A percentile compares a stretch with the other conserved stretches of the same genome.
These are phyloP conservation scores for Psilocybe cubensis DNA, from an alignment of 768 basidiomycete genomes.

Conservation along the genomic window DNA sequence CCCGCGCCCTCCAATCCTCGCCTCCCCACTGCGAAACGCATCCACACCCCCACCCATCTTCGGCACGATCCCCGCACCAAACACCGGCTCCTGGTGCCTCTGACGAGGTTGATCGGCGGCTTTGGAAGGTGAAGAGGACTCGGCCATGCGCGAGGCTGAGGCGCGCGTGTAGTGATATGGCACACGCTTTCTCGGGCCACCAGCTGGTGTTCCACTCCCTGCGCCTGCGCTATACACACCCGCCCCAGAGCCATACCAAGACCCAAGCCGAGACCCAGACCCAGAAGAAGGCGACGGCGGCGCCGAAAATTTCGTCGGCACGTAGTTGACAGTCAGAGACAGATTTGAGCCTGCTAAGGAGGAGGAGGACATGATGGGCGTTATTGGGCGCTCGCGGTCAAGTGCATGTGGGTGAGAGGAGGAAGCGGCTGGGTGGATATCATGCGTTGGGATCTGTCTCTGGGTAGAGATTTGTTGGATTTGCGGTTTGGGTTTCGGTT, in stretches of 20 bases:
- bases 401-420: no score
- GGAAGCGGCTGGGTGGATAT: no score
- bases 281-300: slow-evolving; percentile 17
- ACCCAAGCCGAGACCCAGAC: no score
- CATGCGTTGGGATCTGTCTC: no score
- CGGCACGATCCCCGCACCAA: slow-evolving; percentile 39
- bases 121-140: no score
- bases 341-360: slow-evolving; percentile 20
- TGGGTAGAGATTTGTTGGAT: no score
- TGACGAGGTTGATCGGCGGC: no score
- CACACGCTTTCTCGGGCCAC: neutral
- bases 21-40: slow-evolving; percentile 59
- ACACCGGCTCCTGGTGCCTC: slow-evolving; percentile 18
- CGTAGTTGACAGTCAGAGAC: slow-evolving; percentile 29
- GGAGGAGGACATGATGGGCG: neutral
- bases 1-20: slow-evolving; percentile 47
- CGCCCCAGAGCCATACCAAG: no score
- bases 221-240: slow-evolving; percentile 16
- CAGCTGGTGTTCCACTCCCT: slow-evolving; percentile 6
- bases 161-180: neutral
- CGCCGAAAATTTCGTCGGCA: slow-evolving; percentile 30
- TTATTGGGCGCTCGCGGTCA: no score
- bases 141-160: no score
- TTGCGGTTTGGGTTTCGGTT: no score
- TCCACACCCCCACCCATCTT: slow-evolving; percentile 78